Evolutionary conservation across 2,329 filamentous ascomycete genomes (phyloP).

Genomic region (Colletotrichum filicis): DNA sequence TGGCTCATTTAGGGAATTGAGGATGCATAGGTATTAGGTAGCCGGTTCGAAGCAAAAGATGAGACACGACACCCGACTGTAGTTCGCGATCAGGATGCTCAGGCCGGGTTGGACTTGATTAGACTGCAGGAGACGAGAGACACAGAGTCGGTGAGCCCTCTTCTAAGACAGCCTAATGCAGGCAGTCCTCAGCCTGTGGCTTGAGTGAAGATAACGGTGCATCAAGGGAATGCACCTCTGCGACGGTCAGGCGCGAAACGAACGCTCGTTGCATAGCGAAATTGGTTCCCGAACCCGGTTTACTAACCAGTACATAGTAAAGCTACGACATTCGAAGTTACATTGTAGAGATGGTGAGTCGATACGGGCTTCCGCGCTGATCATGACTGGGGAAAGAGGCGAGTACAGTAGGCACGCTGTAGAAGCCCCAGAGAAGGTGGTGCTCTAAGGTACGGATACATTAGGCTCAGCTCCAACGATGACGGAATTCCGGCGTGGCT

Average conservation of each 20-base stretch:
- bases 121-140: constrained; percentile 5
- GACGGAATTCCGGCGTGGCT: constrained; percentile 13
- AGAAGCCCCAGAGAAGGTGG: neutral
- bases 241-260: neutral
- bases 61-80: neutral
- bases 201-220: neutral
- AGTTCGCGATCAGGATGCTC: neutral
- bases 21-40: neutral
- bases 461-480: constrained; percentile 4
- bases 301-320: neutral
- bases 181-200: neutral
- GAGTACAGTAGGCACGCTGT: neutral
- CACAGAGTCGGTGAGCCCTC: constrained; percentile 20
- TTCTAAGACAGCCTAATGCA: neutral
- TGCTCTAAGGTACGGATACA: neutral
- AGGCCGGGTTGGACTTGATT: neutral
- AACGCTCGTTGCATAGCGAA: neutral
- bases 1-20: neutral
- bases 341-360: neutral
- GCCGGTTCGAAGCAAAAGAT: neutral
- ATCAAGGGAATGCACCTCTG: neutral
- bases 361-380: neutral
- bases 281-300: neutral
- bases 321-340: neutral
- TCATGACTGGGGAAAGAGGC: neutral